Percentiles rank a stretch among this genome's conserved stretches.
Evolutionary conservation across 352 stramenopile genomes (phyloP).

Genomic region (Plasmopara halstedii): DNA sequence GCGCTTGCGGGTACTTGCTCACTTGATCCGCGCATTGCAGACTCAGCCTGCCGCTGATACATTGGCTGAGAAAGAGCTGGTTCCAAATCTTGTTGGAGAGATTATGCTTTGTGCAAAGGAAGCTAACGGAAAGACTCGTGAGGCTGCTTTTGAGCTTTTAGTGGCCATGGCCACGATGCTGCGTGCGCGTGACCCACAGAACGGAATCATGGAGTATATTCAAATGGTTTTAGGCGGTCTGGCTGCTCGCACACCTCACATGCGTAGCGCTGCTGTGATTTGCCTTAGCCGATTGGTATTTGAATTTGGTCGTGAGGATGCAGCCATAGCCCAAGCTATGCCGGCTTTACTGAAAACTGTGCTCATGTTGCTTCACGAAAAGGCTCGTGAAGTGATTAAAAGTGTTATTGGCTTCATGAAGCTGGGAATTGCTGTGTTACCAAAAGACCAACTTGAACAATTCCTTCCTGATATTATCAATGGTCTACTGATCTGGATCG

Average conservation of each 20-base stretch:
- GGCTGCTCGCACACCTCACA: constrained; percentile 90
- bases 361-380: constrained; percentile 89
- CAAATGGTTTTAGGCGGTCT: constrained; percentile 91
- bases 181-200: constrained; percentile 47
- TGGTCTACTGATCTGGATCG: constrained; percentile 89
- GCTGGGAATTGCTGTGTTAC: constrained; percentile 89
- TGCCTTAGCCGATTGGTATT: constrained; percentile 93
- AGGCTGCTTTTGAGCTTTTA: constrained; percentile 80
- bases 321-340: constrained; percentile 65
- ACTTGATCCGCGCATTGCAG: constrained; percentile 73
- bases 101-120: constrained; percentile 97
- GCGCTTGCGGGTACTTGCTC: constrained; percentile 87
- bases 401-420: constrained; percentile 95
- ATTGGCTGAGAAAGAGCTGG: constrained; percentile 59
- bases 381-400: constrained; percentile 94
- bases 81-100: constrained; percentile 90
- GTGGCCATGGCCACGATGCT: constrained; percentile 79
- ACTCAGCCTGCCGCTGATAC: constrained; percentile 45
- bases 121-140: constrained; percentile 91
- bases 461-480: constrained; percentile 90
- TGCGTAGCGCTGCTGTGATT: constrained; percentile 93
- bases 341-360: constrained; percentile 89
- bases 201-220: constrained; percentile 85
- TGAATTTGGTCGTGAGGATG: constrained; percentile 84
- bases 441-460: constrained; percentile 81